Base-by-base conservation (phyloP, 306 rosid species). In the Alnus rubra region DNA sequence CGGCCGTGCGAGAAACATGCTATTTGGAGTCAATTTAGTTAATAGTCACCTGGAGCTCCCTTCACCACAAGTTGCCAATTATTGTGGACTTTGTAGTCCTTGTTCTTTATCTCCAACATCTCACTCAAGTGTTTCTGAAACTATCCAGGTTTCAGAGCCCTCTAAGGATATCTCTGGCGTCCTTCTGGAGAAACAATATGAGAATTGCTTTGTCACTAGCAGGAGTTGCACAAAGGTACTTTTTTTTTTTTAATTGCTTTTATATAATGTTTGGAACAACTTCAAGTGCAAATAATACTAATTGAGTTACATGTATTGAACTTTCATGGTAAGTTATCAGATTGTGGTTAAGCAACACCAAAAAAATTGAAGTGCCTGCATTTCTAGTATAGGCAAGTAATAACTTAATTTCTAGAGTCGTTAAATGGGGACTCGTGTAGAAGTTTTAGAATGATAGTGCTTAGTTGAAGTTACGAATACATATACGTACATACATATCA, bases 221-320 rank as follows among this genome's bases (percentile, higher is more conserved):
- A 81, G 91, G 78, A 89, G 90, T 82, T 86, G 93, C 87, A 87
- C 82, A 48, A 91, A 91, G 97, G 97, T 89, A 83, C 77, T 18
- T 28, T 12, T 30, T 74, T 80, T 82, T 77, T 42, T 44, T 10
- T 53, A 68, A 42, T 44, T 59, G 45, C 28, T 18, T 65, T 65
- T 18, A 18, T 56, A 19, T 19, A 49, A 23, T 58, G 64, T 23
- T 23, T 23, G 33, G 4, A 45, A 6, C 45, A 37, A 69, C 13
- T 50, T 50, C 15, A 8, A 59, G 54, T 55, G n/a, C 1, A 51
- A 35, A 5, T 48, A 12, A 5, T n/a, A 48, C 51, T 16, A 30
- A 51, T 68, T 74, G 79, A 74, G 65, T 62, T 48, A 39, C 28
- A 3, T n/a, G 50, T 55, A 12, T 33, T 35, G 45, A 42, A 42